phyloP scores from a whole-genome alignment of 2,329 filamentous ascomycete genomes.

The Fusarium oxysporum region DNA sequence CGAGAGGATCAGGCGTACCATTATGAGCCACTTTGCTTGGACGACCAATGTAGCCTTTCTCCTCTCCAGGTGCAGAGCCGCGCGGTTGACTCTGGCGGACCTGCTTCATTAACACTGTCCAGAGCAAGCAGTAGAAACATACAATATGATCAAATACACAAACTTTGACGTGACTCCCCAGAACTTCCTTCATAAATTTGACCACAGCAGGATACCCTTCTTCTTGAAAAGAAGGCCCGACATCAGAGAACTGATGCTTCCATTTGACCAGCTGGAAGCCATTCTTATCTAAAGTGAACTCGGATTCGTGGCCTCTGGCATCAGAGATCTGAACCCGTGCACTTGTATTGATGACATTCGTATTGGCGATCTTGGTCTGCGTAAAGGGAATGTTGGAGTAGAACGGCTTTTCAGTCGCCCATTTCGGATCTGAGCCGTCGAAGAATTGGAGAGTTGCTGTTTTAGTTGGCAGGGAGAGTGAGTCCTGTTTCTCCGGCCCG shows the following conservation, averaged over 20 bases:
- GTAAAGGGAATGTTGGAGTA: neutral
- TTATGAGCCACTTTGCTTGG: neutral
- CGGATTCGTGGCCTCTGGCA: neutral
- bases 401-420: neutral
- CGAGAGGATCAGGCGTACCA: neutral
- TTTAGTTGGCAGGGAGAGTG: neutral
- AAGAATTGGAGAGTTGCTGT: neutral
- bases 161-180: neutral
- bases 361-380: fast-evolving
- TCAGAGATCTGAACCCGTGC: neutral
- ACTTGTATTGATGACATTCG: neutral
- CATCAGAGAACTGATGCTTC: neutral
- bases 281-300: neutral
- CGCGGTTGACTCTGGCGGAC: neutral
- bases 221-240: neutral
- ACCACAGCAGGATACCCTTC: neutral
- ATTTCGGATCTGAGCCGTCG: neutral
- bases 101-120: fast-evolving
- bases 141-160: neutral
- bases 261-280: neutral
- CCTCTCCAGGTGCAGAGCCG: neutral
- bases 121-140: neutral
- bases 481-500: neutral
- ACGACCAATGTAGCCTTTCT: neutral
- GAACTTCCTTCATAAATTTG: neutral